phyloP scores from a whole-genome alignment of 192 early-diverging fungal genomes.

The Backusella parvicylindrica region DNA sequence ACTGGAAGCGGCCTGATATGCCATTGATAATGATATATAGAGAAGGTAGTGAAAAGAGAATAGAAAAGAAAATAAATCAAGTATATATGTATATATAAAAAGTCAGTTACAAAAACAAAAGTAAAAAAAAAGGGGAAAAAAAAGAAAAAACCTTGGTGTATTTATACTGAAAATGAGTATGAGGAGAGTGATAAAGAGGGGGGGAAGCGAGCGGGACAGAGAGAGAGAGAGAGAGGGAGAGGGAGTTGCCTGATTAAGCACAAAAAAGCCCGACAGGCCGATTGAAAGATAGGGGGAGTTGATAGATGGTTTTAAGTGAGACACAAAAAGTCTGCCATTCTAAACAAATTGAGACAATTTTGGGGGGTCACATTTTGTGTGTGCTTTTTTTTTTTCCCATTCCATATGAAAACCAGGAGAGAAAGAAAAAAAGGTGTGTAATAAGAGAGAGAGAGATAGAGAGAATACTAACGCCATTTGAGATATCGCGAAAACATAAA shows the following conservation, averaged over 20 bases:
- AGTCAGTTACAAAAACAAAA: neutral
- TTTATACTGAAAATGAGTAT: neutral
- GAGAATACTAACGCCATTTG: neutral
- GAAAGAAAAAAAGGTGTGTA: neutral
- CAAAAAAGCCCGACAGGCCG: neutral
- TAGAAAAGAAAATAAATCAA: neutral
- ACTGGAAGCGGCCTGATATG: constrained; percentile 22
- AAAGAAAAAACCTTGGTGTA: neutral
- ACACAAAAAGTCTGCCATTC: neutral
- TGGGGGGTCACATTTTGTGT: neutral
- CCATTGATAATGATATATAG: constrained; percentile 6
- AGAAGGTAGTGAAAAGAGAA: neutral
- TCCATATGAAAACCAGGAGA: neutral
- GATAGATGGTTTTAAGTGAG: neutral
- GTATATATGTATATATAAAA: neutral
- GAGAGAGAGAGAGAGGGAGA: neutral
- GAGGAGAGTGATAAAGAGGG: neutral
- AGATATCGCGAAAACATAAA: neutral
- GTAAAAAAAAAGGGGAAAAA: constrained; percentile 7
- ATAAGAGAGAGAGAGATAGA: neutral
- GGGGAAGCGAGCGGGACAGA: neutral
- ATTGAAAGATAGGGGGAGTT: neutral
- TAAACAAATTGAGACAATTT: neutral
- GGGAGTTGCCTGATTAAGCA: constrained; percentile 9
- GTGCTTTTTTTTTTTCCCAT: neutral